A percentile compares a stretch with the other conserved stretches of the same genome.
Evolutionary conservation across 176 grass and related monocot species (phyloP).

Genomic region (Thalia dealbata): DNA sequence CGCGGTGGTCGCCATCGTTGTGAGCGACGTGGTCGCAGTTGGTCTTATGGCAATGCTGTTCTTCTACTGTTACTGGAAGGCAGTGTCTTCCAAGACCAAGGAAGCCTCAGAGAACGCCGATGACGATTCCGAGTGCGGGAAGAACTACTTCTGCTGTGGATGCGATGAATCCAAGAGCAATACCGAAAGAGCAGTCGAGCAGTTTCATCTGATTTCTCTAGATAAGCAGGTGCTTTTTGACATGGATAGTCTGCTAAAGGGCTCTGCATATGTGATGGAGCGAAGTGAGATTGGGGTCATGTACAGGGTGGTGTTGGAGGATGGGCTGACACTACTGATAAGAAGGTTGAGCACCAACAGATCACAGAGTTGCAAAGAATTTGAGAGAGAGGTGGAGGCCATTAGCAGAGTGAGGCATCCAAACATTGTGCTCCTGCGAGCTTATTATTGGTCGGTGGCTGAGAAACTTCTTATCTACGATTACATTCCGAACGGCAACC

Average conservation of each 20-base stretch:
- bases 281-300: slow-evolving; percentile 81
- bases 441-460: slow-evolving; percentile 89
- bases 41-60: slow-evolving; percentile 58
- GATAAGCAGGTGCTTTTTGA: slow-evolving; percentile 55
- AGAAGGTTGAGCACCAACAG: slow-evolving; percentile 70
- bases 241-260: slow-evolving; percentile 72
- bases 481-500: slow-evolving; percentile 69
- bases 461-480: slow-evolving; percentile 91
- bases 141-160: slow-evolving; percentile 52
- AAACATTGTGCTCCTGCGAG: slow-evolving; percentile 67
- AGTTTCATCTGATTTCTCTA: slow-evolving; percentile 47
- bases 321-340: slow-evolving; percentile 43
- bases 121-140: slow-evolving; percentile 23
- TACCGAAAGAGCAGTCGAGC: slow-evolving; percentile 40
- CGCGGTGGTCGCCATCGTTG: slow-evolving; percentile 52
- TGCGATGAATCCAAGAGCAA: slow-evolving; percentile 31
- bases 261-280: slow-evolving; percentile 74
- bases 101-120: slow-evolving; percentile 5
- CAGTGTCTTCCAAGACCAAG: slow-evolving; percentile 32
- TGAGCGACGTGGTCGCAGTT: slow-evolving; percentile 58
- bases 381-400: slow-evolving; percentile 65
- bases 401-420: slow-evolving; percentile 77
- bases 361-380: slow-evolving; percentile 86
- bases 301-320: slow-evolving; percentile 75
- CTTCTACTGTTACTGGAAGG: slow-evolving; percentile 72